Evolutionary conservation across 2,329 filamentous ascomycete species (phyloP).

Genomic region (Thelonectria rubi): DNA sequence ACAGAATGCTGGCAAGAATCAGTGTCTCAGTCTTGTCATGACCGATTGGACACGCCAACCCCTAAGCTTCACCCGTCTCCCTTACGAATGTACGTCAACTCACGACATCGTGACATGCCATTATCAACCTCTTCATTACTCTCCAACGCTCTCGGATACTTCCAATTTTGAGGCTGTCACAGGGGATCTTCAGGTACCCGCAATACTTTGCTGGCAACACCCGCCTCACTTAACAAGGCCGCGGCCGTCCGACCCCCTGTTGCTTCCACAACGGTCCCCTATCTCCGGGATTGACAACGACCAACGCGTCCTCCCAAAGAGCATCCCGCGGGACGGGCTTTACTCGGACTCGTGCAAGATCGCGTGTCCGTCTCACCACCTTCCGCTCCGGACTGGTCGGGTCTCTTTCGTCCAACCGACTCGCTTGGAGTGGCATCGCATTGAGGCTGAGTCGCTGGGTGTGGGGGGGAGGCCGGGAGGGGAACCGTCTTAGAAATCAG

Average conservation of each 20-base stretch:
- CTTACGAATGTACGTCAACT: background rate
- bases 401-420: background rate
- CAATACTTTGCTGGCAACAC: background rate
- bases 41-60: background rate
- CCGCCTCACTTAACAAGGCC: background rate
- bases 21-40: background rate
- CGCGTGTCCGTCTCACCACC: constrained; percentile 14
- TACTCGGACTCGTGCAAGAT: background rate
- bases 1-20: background rate
- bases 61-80: no score
- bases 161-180: background rate
- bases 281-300: no score
- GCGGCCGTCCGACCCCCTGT: background rate
- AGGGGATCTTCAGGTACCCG: background rate
- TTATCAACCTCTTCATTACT: background rate
- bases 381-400: background rate
- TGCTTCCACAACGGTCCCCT: background rate
- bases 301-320: no score
- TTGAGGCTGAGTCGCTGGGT: constrained; percentile 21
- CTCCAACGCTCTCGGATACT: background rate
- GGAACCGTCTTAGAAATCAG: constrained; percentile 13
- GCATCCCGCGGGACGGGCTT: no score
- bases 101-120: background rate
- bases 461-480: background rate
- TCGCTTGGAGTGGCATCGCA: constrained; percentile 4